Conservation (phyloP, 2,329 filamentous ascomycete genomes). For the Cladosporium sp. region DNA sequence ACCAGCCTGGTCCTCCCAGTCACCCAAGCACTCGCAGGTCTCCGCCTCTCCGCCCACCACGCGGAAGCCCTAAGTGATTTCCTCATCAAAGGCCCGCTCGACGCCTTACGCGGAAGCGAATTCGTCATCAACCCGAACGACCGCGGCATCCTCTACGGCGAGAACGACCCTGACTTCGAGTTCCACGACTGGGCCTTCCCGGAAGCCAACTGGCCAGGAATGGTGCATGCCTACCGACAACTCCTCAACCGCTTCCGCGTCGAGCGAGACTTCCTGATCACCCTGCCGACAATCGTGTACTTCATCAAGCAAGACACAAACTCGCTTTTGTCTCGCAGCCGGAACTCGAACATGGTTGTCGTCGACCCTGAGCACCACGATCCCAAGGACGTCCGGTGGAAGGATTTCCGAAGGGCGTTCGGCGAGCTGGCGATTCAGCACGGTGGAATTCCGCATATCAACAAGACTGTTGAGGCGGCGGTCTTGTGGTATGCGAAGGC, state of each 20-base stretch:
- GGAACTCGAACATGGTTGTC: constrained; percentile 11
- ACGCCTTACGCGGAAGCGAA: constrained; percentile 5
- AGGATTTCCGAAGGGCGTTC: constrained; percentile 10
- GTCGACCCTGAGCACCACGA: constrained; percentile 13
- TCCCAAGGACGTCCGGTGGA: constrained; percentile 6
- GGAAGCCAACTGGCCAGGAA: constrained; percentile 8
- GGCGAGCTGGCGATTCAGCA: constrained; percentile 11
- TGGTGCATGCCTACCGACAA: constrained; percentile 4
- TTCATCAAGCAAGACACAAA: constrained; percentile 10
- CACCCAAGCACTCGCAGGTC: not conserved
- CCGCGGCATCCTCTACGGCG: constrained; percentile 10
- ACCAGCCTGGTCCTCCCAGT: constrained; percentile 2
- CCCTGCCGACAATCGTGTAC: constrained; percentile 12
- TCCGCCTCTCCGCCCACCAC: not conserved
- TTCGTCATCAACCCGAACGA: constrained; percentile 14
- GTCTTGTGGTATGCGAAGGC: constrained; percentile 9
- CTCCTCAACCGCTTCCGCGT: constrained; percentile 4
- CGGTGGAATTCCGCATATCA: constrained; percentile 14
- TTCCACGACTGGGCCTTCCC: constrained; percentile 15
- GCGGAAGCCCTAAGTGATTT: constrained; percentile 6
- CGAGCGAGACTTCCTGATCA: constrained; percentile 9
- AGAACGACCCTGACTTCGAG: constrained; percentile 10
- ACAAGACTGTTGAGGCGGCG: constrained; percentile 13
- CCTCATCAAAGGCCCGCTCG: constrained; percentile 5
- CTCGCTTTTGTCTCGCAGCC: constrained; percentile 6